Evolutionary conservation across 768 basidiomycete genomes (phyloP), one percentile per base, ranked within the genome.

Genomic region (Tephrocybe sp.): DNA sequence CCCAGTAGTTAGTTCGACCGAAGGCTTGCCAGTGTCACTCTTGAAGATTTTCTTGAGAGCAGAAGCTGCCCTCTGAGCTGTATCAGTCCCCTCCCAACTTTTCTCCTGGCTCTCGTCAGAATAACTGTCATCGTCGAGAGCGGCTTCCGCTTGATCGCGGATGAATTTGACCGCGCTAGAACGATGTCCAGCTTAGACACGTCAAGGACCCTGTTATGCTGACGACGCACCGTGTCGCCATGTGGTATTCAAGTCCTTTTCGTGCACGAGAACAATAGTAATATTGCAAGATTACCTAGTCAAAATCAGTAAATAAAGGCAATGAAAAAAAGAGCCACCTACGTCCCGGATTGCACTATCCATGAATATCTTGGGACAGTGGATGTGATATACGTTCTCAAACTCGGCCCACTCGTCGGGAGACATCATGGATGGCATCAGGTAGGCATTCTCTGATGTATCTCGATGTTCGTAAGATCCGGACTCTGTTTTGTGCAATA

Each of bases 321-420:
- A 30, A 30, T 37, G 21, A 8, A 28, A 37, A 25, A 32, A 49
- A n/a, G 11, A 44, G 20, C 33, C 24, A 71, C 86, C 61, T 59
- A 94, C 90, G 67, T 95, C 88, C 55, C 93, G 84, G 25, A 86
- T 82, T 21, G 81, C 77, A 61, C 83, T 84, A 59, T 85, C 86
- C 72, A 93, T 74, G 59, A 84, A 85, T 40, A 96, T 76, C 42
- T 83, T 86, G 1, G 93, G 94, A 54, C 83, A 88, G 67, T 97
- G 93, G 14, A 93, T 78, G 62, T 96, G 90, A 63, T 94, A 92
- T 21, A 94, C 92, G 60, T 95, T 90, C 62, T 90, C 86, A 68
- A 96, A 98, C 53, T 85, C 81, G 2, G 78, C 80, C 88, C 83
- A 86, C 60, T 91, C 88, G 20, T 81, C 73, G 23, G 84, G 73